Evolutionary conservation across 106 monocot genomes (phyloP).

Genomic region (Allium cepa): DNA sequence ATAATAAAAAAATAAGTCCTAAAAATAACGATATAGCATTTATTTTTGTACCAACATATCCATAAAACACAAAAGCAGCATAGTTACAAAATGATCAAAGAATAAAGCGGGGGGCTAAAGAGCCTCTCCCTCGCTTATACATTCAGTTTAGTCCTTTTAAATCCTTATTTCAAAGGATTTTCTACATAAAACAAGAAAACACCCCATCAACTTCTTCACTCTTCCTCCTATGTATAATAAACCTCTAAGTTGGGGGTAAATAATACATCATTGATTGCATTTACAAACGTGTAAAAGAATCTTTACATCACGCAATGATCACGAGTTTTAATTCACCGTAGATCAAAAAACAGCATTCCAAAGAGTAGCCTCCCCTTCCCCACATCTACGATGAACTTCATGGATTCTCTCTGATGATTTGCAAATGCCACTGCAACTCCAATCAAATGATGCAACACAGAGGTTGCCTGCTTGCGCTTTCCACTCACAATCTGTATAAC

Average conservation of each 20-base stretch:
- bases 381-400: conserved; percentile 47
- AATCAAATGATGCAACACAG: conserved; percentile 63
- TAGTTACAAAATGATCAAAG: conserved; percentile 11
- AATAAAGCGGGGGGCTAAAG: background rate
- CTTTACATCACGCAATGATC: too few relatives aligned
- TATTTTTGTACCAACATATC: conserved; percentile 6
- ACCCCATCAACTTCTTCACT: background rate
- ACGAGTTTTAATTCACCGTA: background rate
- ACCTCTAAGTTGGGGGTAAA: background rate
- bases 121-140: conserved; percentile 7
- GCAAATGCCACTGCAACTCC: conserved; percentile 71
- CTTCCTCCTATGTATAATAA: background rate
- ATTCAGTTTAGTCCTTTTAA: background rate
- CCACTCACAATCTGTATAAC: conserved; percentile 53
- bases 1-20: too few relatives aligned
- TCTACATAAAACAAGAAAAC: conserved; percentile 7
- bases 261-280: too few relatives aligned
- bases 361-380: conserved; percentile 36
- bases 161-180: background rate
- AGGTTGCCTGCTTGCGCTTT: conserved; percentile 65
- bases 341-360: conserved; percentile 41
- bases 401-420: conserved; percentile 44
- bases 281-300: too few relatives aligned
- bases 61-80: background rate
- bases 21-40: background rate